phyloP scores from a whole-genome alignment of 805 yeast species.

The Maudiozyma turicensis region DNA sequence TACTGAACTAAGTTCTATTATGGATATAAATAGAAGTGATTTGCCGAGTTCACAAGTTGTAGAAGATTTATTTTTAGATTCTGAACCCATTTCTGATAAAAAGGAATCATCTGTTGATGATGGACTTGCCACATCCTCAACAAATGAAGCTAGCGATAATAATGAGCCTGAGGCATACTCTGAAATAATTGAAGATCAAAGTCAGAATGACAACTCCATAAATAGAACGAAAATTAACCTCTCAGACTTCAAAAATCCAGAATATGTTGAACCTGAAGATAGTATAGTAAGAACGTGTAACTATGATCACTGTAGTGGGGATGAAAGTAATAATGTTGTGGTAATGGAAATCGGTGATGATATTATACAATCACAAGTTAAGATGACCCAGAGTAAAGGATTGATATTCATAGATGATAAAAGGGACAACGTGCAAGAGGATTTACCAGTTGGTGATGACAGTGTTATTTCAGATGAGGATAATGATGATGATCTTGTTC shows the following conservation, averaged over 20 bases:
- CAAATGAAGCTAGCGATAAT: too few relatives aligned
- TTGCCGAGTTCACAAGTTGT: constrained; percentile 1
- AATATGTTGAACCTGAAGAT: not conserved
- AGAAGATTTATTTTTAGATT: not conserved
- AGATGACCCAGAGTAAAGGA: constrained; percentile 11
- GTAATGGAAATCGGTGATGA: constrained; percentile 19
- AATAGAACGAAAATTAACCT: not conserved
- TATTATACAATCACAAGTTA: constrained; percentile 13
- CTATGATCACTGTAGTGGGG: not conserved
- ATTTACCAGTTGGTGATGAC: not conserved
- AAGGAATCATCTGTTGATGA: not conserved
- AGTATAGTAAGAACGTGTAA: not conserved
- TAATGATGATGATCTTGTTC: not conserved
- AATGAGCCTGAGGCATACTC: too few relatives aligned
- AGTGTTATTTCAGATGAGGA: not conserved
- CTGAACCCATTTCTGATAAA: not conserved
- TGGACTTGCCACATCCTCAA: not conserved
- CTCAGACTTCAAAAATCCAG: not conserved
- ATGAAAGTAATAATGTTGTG: constrained; percentile 5
- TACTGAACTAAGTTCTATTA: not conserved
- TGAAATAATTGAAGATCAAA: not conserved
- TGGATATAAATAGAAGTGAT: not conserved
- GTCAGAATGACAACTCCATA: not conserved
- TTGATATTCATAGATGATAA: constrained; percentile 13
- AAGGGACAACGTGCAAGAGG: not conserved